These are phyloP conservation scores for Limonium bicolor DNA, from an alignment of 148 eudicot genomes.

Conservation along the genomic window DNA sequence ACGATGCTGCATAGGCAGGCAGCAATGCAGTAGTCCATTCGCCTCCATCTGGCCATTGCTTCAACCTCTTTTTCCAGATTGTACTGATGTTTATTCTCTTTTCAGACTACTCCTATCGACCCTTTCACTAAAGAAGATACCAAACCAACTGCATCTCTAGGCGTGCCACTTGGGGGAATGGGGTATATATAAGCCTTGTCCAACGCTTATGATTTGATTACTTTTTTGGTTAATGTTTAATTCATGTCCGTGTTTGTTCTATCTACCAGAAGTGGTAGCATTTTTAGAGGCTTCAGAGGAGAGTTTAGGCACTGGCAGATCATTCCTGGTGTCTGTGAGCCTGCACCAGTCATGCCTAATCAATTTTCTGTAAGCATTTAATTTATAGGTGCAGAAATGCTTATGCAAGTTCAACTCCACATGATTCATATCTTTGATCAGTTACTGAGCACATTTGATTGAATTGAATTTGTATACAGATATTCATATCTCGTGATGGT, in stretches of 20 bases:
- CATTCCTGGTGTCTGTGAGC: conserved; percentile 75
- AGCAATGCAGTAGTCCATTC: too few relatives aligned
- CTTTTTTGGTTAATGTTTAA: too few relatives aligned
- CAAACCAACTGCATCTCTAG: conserved; percentile 86
- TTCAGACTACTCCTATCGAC: conserved; percentile 93
- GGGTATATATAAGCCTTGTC: conserved; percentile 33
- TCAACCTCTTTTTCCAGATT: not conserved
- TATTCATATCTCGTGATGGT: conserved; percentile 84
- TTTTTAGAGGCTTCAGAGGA: conserved; percentile 93
- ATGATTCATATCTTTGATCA: too few relatives aligned
- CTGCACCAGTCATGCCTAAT: conserved; percentile 89
- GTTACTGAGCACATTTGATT: not conserved
- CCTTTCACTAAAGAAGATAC: conserved; percentile 68
- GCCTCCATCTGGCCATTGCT: not conserved
- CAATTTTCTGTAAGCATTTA: conserved; percentile 98
- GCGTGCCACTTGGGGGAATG: conserved; percentile 96
- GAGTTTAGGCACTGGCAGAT: conserved; percentile 92
- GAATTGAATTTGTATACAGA: conserved; percentile 42
- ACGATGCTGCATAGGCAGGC: too few relatives aligned
- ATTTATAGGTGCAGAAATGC: too few relatives aligned
- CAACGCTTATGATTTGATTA: not conserved
- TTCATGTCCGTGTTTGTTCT: conserved; percentile 1
- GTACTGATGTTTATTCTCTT: too few relatives aligned
- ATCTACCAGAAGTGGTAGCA: conserved; percentile 76
- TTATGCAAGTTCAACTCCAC: too few relatives aligned